These are phyloP conservation scores for Penicillium corylophilum DNA, from an alignment of 2,329 filamentous ascomycete genomes.

Conservation along the genomic window DNA sequence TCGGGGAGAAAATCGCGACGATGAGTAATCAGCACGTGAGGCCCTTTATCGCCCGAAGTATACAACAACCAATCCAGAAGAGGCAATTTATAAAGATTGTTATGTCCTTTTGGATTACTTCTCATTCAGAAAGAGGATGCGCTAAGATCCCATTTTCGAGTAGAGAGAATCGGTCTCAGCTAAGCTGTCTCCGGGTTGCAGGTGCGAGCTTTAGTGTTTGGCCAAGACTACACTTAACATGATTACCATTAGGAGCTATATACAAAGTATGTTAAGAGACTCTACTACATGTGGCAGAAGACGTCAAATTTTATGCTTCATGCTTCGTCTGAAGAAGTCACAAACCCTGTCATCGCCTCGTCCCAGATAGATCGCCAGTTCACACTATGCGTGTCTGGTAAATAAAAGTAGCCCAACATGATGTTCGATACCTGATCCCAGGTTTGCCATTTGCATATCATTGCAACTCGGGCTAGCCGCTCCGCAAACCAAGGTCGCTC, in stretches of 20 bases:
- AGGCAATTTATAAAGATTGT: background rate
- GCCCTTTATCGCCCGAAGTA: background rate
- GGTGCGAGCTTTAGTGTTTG: background rate
- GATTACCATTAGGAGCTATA: background rate
- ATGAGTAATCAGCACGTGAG: slow-evolving; percentile 14
- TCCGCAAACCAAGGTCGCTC: slow-evolving; percentile 34
- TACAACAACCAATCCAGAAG: background rate
- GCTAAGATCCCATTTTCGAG: no score
- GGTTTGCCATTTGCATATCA: slow-evolving; percentile 29
- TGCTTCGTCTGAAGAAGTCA: slow-evolving; percentile 15
- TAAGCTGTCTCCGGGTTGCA: background rate
- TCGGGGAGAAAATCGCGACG: slow-evolving; percentile 12
- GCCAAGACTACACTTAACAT: no score
- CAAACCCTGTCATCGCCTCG: slow-evolving; percentile 26
- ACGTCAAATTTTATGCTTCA: slow-evolving; percentile 3
- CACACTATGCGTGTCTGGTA: slow-evolving; percentile 21
- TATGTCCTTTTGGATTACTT: background rate
- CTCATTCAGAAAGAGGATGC: background rate
- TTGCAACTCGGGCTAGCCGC: slow-evolving; percentile 23
- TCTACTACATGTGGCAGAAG: background rate
- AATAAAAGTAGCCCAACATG: slow-evolving; percentile 31
- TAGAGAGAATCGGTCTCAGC: background rate
- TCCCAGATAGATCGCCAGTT: slow-evolving; percentile 33
- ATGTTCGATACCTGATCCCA: slow-evolving; percentile 31
- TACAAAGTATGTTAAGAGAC: background rate